These are phyloP conservation scores for Melastoma candidum DNA, from an alignment of 441 rosid species.

Conservation along the genomic window DNA sequence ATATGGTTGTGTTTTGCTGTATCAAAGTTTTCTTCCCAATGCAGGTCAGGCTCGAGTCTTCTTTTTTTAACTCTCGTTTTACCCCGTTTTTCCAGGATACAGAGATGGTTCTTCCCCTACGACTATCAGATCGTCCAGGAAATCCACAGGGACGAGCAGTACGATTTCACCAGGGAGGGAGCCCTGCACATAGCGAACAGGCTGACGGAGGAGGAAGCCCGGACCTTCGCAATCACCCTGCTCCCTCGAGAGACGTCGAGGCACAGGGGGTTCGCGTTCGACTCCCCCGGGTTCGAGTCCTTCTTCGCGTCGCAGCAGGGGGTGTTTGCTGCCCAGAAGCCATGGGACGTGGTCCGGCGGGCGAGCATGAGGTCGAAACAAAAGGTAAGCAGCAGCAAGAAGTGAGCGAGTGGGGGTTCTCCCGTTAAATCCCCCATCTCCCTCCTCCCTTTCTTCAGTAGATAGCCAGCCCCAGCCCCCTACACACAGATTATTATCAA, in stretches of 20 bases:
- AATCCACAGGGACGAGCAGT: slow-evolving; percentile 65
- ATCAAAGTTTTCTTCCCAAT: neutral
- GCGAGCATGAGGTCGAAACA: slow-evolving; percentile 68
- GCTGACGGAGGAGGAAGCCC: slow-evolving; percentile 71
- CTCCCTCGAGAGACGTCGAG: slow-evolving; percentile 85
- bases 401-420: slow-evolving; percentile 8
- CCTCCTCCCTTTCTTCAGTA: too few species aligned
- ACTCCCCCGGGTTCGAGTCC: slow-evolving; percentile 94
- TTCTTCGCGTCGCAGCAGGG: slow-evolving; percentile 96
- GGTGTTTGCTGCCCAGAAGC: slow-evolving; percentile 74
- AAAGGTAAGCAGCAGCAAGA: slow-evolving; percentile 29
- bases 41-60: neutral
- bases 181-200: slow-evolving; percentile 44
- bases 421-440: too few species aligned
- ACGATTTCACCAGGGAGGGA: slow-evolving; percentile 38
- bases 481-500: too few species aligned
- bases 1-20: neutral
- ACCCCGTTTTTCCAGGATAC: slow-evolving; percentile 34
- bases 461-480: too few species aligned
- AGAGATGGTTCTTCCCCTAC: slow-evolving; percentile 91
- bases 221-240: slow-evolving; percentile 77
- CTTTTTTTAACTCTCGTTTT: neutral
- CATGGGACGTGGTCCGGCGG: slow-evolving; percentile 98
- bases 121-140: slow-evolving; percentile 95
- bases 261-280: slow-evolving; percentile 95